Base-by-base conservation (phyloP, 2,329 filamentous ascomycete genomes). In the Nigrospora oryzae region DNA sequence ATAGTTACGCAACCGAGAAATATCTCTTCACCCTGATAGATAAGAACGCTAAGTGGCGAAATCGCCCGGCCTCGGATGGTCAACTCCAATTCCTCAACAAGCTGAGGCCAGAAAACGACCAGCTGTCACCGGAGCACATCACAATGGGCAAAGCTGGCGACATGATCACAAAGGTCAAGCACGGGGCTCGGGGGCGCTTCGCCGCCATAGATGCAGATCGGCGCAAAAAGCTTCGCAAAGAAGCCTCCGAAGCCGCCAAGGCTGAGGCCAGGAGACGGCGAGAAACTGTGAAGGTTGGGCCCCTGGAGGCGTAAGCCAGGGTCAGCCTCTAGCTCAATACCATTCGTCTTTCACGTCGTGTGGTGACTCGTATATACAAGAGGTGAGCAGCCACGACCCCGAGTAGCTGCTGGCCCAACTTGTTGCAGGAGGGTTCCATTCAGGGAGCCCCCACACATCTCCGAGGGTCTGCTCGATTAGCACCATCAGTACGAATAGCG, bases 141-240 rank as follows among this genome's bases (percentile, higher is more conserved):
- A 89, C 77, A 13, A 93, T 90, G 58, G 91, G 91, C 8, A 81
- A 80, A 59, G 90, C 89, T 5, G 76, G 76, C 5, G 90, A 96
- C 60, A 90, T 95, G 84, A 95, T 97, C 51, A 94, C 88, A 8
- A 94, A 95, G 63, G 60, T 95, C 49, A 91, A 84, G 62, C 86
- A 93, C 59, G 91, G 91, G 1, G 88, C 86, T 1, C 78, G 70
- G 62, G 86, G 65, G 50, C 79, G 67, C 67, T 89, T 76, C 59
- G 68, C 71, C 23, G 70, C 57, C 32, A 64, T 77, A 46, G 71
- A 75, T 56, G 68, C 66, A 0, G 67, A 73, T 44, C 80, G 74
- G 59, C 75, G 70, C 37, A 74, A 73, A 42, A 65, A 60, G 33
- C 63, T 68, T 41, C 71, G 56, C 48, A 58, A 66, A 34, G 54